These are phyloP conservation scores for Prunus campanulata DNA, from an alignment of 306 rosid genomes.

Conservation along the genomic window DNA sequence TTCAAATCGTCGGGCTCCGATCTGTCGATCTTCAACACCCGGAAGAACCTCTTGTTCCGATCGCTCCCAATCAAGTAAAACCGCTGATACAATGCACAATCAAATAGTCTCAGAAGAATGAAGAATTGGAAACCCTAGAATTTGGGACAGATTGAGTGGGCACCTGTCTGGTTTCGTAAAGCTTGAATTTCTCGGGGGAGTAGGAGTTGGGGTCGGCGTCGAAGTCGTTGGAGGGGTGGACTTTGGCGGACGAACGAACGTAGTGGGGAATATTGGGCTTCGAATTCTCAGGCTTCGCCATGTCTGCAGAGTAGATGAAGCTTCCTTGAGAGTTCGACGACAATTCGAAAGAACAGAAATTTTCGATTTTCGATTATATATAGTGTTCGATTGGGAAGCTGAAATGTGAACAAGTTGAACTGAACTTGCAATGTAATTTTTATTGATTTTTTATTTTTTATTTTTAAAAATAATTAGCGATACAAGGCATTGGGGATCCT, in stretches of 20 bases:
- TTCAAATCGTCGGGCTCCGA: constrained; percentile 82
- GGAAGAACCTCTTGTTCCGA: constrained; percentile 66
- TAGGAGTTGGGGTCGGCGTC: constrained; percentile 63
- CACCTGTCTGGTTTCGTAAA: constrained; percentile 91
- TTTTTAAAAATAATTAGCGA: too few relatives aligned
- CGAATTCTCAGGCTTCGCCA: constrained; percentile 54
- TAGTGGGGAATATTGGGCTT: constrained; percentile 30
- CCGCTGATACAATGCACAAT: constrained; percentile 37
- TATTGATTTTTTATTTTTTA: too few relatives aligned
- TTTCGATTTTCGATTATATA: too few relatives aligned
- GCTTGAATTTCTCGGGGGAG: constrained; percentile 83
- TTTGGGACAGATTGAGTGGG: not conserved
- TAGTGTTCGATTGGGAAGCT: too few relatives aligned
- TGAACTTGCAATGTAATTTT: too few relatives aligned
- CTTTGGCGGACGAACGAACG: constrained; percentile 37
- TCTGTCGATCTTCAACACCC: constrained; percentile 92
- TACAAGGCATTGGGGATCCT: too few relatives aligned
- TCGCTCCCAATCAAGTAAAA: constrained; percentile 85
- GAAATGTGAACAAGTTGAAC: too few relatives aligned
- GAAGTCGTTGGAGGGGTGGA: constrained; percentile 66
- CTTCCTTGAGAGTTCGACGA: not conserved
- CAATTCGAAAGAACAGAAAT: too few relatives aligned
- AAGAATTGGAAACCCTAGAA: constrained; percentile 1
- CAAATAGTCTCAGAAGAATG: not conserved
- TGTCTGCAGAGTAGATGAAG: constrained; percentile 6